Percentiles rank a stretch among this genome's conserved stretches.
phyloP scores from a whole-genome alignment of 257 asterid genomes.

The Capsicum rhomboideum region DNA sequence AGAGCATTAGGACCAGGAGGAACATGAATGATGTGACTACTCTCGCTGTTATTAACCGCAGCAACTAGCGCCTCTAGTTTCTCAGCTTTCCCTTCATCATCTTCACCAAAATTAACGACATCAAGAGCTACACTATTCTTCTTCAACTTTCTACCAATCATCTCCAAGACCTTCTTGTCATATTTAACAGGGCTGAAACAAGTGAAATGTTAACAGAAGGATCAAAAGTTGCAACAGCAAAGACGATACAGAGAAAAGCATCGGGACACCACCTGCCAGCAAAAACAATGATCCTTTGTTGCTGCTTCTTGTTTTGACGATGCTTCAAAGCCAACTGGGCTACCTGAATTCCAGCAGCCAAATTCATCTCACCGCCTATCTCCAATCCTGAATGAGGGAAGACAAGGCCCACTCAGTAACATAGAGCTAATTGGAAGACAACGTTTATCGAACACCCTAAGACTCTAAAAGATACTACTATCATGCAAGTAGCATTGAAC shows the following conservation, averaged over 20 bases:
- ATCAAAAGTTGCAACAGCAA: neutral
- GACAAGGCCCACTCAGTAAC: neutral
- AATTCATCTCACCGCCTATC: constrained; percentile 86
- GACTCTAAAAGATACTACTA: neutral
- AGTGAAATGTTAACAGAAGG: neutral
- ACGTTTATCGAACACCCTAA: neutral
- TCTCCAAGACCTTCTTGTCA: constrained; percentile 85
- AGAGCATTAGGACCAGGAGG: constrained; percentile 94
- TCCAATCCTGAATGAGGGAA: constrained; percentile 52
- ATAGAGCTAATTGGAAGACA: neutral
- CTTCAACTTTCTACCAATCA: constrained; percentile 86
- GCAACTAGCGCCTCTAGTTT: constrained; percentile 88
- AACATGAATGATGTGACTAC: constrained; percentile 91
- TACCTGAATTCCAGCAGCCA: constrained; percentile 96
- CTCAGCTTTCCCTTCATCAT: constrained; percentile 82
- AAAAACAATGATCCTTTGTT: constrained; percentile 91
- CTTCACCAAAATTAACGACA: constrained; percentile 95
- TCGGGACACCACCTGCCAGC: constrained; percentile 66
- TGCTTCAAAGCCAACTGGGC: constrained; percentile 98
- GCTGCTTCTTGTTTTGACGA: constrained; percentile 97
- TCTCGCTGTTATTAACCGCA: constrained; percentile 87
- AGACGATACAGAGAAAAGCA: neutral
- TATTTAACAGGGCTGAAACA: constrained; percentile 77
- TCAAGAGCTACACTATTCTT: constrained; percentile 98
- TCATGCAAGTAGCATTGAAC: neutral